Evolutionary conservation across 1,284 basidiomycete species (phyloP), one percentile per base, ranked within the genome.

Genomic region (Pterulicium gracile): DNA sequence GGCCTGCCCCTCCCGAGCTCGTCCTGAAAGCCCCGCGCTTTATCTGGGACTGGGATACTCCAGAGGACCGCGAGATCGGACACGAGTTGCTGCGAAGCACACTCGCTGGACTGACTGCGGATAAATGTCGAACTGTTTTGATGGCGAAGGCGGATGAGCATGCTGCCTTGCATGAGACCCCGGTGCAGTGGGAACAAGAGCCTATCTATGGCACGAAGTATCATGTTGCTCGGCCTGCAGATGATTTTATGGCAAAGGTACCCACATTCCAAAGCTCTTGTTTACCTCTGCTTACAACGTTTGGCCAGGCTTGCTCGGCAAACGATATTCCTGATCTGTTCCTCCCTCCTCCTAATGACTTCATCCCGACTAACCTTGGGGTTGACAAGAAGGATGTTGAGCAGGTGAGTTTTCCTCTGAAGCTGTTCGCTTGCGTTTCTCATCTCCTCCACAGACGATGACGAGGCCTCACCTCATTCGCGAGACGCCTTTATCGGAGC

Each of bases 121-220:
- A 76, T 46, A 78, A 77, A 45, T 77, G 82, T 41, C 75, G 90
- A n/a, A 75, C 81, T 17, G 75, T 86, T 24, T 62, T 96, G 32
- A 88, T 89, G 77, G 84, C 86, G 23, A 79, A 79, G 58, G 73
- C 72, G 47, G 76, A 76, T 55, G 76, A 89, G 63, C 68, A 79
- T 64, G 68, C 72, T 60, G 73, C 73, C 55, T 47, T 81, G 45
- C 70, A 75, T 34, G 72, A 73, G 15, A 67, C 59, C 49, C 54
- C 58, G 47, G 56, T 63, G 3, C 55, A 61, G 13, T 95, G 88
- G 78, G 66, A 79, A 51, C 69, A 73, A 45, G 88, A 87, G 60
- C 88, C 87, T 49, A 83, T 86, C 73, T 97, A 97, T 61, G 87
- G 83, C 3, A 95, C 93, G 0, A 73, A 79, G 54, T 95, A 93